Base-by-base conservation (phyloP, 2,329 filamentous ascomycete species). In the Calonectria crousiana region DNA sequence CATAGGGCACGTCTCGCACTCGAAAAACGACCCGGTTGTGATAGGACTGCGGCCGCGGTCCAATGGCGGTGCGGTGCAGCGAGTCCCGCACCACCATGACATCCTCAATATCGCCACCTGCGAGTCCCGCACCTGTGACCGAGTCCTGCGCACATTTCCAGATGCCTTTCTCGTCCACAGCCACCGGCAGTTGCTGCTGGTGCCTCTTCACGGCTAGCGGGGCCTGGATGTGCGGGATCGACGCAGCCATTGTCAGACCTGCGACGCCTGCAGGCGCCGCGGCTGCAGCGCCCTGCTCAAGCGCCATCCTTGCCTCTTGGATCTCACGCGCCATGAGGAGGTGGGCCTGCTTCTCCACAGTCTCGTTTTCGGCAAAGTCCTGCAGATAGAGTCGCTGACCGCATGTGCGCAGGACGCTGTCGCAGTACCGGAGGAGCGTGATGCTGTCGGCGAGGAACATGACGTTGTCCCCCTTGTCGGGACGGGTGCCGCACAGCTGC, bases 381-480 rank as follows among this genome's bases (percentile, higher is more conserved):
- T 85, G 83, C 5, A 85, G 71, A 38, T 85, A 85, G 1, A 86
- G 70, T 0, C 79, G 79, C 23, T 77, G 80, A 0, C 83, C 82
- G 4, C 77, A 80, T 0, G 44, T 38, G 4, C 81, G 77, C 3
- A 82, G 65, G 1, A 84, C 81, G 10, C 73, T 69, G 47, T 85
- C 84, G 51, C 84, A 86, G 51, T 84, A 86, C 20, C 84, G 83
- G 1, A 86, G 76, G 5, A 86, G 74, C 4, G 82, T 83, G 72
- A 86, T 85, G 74, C 84, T 86, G 69, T 86, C 84, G 0, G 83
- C 82, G 5, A 84, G 76, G 36, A 80, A 77, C 32, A 78, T 72
- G 30, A 85, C 67, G 16, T 71, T 79, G 5, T 84, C 82, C 1
- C 77, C 76, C 4, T 74, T 60, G 0, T 69, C 60, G 0, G 83